These are phyloP conservation scores for Hibiscus tridactylites DNA, from an alignment of 345 rosid genomes.

Conservation along the genomic window DNA sequence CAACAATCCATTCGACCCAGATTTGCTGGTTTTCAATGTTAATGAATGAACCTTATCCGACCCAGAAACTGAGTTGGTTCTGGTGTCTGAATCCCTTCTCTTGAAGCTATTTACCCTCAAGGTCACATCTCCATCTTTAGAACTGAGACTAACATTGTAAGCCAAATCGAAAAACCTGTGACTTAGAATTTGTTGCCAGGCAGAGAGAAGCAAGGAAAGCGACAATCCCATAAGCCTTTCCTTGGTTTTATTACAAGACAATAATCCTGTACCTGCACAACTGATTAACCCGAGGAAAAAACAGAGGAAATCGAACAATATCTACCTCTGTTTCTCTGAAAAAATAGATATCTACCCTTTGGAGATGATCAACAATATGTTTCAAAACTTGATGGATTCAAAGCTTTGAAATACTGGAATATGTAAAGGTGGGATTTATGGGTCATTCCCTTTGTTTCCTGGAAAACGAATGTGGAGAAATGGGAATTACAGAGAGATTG, in stretches of 20 bases:
- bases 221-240: slow-evolving; percentile 26
- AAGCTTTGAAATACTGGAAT: slow-evolving; percentile 6
- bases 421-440: background rate
- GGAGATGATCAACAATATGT: background rate
- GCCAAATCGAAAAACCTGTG: slow-evolving; percentile 18
- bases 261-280: background rate
- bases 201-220: slow-evolving; percentile 31
- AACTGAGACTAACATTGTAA: slow-evolving; percentile 11
- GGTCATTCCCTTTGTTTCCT: background rate
- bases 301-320: no score
- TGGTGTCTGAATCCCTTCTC: slow-evolving; percentile 21
- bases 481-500: background rate
- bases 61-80: slow-evolving; percentile 22
- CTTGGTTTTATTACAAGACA: background rate
- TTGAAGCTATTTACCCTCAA: slow-evolving; percentile 25
- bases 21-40: slow-evolving; percentile 25
- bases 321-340: background rate
- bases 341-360: background rate
- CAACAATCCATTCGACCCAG: slow-evolving; percentile 6
- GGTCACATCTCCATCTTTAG: slow-evolving; percentile 10
- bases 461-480: background rate
- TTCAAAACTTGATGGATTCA: slow-evolving; percentile 8
- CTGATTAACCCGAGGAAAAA: background rate
- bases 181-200: slow-evolving; percentile 28
- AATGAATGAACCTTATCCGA: slow-evolving; percentile 10